phyloP scores from a whole-genome alignment of 2,329 filamentous ascomycete species.

The Beauveria australis region DNA sequence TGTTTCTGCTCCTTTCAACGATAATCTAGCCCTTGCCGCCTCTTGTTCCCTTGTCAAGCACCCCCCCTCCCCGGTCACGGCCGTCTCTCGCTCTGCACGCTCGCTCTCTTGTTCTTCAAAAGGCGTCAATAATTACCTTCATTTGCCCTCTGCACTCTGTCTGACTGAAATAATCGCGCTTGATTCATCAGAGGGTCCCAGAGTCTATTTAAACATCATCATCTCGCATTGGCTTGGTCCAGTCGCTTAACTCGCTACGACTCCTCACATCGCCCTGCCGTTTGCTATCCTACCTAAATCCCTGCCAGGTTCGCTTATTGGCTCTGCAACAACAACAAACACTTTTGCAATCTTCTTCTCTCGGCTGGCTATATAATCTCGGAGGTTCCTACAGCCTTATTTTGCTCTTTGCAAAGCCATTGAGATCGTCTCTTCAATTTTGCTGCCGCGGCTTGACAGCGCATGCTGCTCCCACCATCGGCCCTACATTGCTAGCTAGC shows the following conservation, averaged over 20 bases:
- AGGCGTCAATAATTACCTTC: background rate
- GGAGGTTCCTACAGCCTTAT: background rate
- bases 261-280: conserved; percentile 3
- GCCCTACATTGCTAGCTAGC: background rate
- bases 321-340: conserved; percentile 1
- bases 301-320: conserved; percentile 3
- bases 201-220: background rate
- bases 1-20: background rate
- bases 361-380: background rate
- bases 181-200: background rate
- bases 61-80: background rate
- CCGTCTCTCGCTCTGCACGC: background rate
- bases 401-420: background rate
- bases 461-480: background rate
- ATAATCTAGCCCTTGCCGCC: background rate
- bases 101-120: background rate
- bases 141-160: background rate
- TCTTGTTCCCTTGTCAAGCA: background rate
- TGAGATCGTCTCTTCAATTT: background rate
- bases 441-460: background rate
- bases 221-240: background rate
- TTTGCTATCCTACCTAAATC: conserved; percentile 6
- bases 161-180: background rate
- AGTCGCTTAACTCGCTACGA: background rate
- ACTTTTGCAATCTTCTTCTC: background rate